Base-by-base conservation (phyloP, 176 grass and related monocot species). In the Urochloa ruziziensis region DNA sequence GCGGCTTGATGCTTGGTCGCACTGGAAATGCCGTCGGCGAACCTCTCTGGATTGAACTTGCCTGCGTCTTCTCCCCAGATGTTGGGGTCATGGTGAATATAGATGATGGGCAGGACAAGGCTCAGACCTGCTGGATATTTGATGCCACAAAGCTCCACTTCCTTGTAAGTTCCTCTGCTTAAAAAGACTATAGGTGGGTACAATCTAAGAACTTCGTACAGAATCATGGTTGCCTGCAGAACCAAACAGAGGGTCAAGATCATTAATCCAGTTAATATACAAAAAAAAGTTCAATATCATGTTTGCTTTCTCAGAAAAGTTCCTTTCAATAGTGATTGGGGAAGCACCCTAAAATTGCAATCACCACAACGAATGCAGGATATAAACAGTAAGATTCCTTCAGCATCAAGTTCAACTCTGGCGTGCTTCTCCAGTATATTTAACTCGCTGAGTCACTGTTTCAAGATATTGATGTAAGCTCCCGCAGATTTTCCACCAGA, bases 1-100 rank as follows among this genome's bases (percentile, higher is more conserved):
- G 85, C 88, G 0, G 62, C 27, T 21, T 79, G 88, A 74, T 92
- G 28, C 53, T 84, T 92, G 1, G 85, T 86, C 1, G 89, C 89
- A 25, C 90, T 92, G 1, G 89, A 88, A 57, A 97, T 84, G 30
- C 94, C 91, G 37, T 88, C 82, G 4, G 80, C 82, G 47, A 97
- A 97, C 48, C 94, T 82, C 28, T 86, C 62, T 27, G 94, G 94
- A 15, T 90, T 97, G 85, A 97, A 97, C 33, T 94, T 83, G 0
- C 19, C 49, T 30, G 79, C 79, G 13, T 92, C 89, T 32, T 89
- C 29, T 2, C 94, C 94, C 94, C 89, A 97, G 58, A 94, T 67
- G 1, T 85, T 39, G 0, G 84, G 78, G 67, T 97, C 94, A 67
- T 92, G 89, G 79, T 97, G 94, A 35, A 94, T 77, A 2, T 66